phyloP scores from a whole-genome alignment of 176 grass and related monocot species.

The Triticum urartu region DNA sequence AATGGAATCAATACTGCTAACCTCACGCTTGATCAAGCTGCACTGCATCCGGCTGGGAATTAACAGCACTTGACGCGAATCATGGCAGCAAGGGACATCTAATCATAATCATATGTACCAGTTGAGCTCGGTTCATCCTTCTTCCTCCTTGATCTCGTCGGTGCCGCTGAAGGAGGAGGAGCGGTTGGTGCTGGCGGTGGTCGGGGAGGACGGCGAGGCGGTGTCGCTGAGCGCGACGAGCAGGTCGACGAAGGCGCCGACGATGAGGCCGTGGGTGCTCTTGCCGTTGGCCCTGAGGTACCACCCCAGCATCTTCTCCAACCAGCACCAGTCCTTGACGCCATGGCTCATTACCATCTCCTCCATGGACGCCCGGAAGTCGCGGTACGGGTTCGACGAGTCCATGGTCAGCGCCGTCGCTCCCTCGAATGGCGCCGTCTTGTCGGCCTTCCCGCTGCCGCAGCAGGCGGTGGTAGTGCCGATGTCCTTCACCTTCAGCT shows the following conservation, averaged over 20 bases:
- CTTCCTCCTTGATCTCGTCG: slow-evolving; percentile 17
- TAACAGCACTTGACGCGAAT: not conserved
- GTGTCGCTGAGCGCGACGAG: slow-evolving; percentile 34
- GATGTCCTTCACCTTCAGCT: not conserved
- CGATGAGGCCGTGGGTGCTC: slow-evolving; percentile 59
- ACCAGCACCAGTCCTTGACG: slow-evolving; percentile 59
- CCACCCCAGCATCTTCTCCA: slow-evolving; percentile 86
- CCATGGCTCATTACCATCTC: slow-evolving; percentile 57
- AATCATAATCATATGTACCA: not conserved
- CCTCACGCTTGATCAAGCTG: not conserved
- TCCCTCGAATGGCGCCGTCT: slow-evolving; percentile 35
- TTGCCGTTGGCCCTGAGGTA: slow-evolving; percentile 66
- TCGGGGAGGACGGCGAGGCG: slow-evolving; percentile 20
- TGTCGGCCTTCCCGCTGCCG: not conserved
- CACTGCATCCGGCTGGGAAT: slow-evolving; percentile 6
- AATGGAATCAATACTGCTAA: not conserved
- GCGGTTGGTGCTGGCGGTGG: slow-evolving; percentile 19
- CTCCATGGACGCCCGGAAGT: slow-evolving; percentile 85
- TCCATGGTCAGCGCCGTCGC: slow-evolving; percentile 57
- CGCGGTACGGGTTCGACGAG: slow-evolving; percentile 59
- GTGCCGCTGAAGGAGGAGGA: not conserved
- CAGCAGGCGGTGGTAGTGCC: not conserved
- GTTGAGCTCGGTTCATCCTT: not conserved
- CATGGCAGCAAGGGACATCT: not conserved
- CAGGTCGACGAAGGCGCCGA: slow-evolving; percentile 76